Percentiles rank a stretch among this genome's conserved stretches.
Conservation (phyloP, 2,329 filamentous ascomycete species). For the Onygena corvina region DNA sequence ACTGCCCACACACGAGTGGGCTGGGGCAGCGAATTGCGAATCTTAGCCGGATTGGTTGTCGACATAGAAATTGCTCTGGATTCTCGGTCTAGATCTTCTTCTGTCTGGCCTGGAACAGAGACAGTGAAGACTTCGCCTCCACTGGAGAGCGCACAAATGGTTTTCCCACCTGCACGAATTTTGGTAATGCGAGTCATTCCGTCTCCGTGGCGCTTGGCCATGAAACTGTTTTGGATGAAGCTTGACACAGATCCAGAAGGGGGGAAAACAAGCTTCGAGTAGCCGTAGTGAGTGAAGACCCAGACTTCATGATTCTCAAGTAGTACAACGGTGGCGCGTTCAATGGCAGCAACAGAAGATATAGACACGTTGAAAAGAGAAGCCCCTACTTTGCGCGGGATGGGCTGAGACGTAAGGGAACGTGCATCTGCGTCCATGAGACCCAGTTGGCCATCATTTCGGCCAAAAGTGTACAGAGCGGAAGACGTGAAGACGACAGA, state of each 20-base stretch:
- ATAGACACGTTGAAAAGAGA: slow-evolving; percentile 66
- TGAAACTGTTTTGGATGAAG: slow-evolving; percentile 53
- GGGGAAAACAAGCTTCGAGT: slow-evolving; percentile 78
- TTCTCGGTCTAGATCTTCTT: slow-evolving; percentile 25
- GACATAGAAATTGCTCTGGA: slow-evolving; percentile 43
- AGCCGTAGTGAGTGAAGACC: slow-evolving; percentile 92
- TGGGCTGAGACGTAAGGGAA: slow-evolving; percentile 70
- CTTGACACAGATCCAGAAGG: slow-evolving; percentile 55
- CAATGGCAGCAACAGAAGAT: slow-evolving; percentile 70
- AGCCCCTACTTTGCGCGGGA: slow-evolving; percentile 75
- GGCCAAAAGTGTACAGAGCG: slow-evolving; percentile 85
- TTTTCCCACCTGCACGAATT: slow-evolving; percentile 76
- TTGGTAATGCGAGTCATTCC: slow-evolving; percentile 58
- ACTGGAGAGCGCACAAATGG: slow-evolving; percentile 74
- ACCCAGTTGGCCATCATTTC: slow-evolving; percentile 86
- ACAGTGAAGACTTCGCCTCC: slow-evolving; percentile 83
- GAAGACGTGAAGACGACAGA: slow-evolving; percentile 75
- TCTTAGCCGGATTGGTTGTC: slow-evolving; percentile 86
- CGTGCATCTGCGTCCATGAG: slow-evolving; percentile 91
- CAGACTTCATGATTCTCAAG: slow-evolving; percentile 80
- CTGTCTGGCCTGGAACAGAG: slow-evolving; percentile 56
- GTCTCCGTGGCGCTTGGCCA: slow-evolving; percentile 53
- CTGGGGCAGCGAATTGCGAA: slow-evolving; percentile 64
- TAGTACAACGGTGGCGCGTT: slow-evolving; percentile 74
- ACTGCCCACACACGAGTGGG: slow-evolving; percentile 82